Base-by-base conservation (phyloP, 768 basidiomycete genomes). In the Termitomyces sp. region DNA sequence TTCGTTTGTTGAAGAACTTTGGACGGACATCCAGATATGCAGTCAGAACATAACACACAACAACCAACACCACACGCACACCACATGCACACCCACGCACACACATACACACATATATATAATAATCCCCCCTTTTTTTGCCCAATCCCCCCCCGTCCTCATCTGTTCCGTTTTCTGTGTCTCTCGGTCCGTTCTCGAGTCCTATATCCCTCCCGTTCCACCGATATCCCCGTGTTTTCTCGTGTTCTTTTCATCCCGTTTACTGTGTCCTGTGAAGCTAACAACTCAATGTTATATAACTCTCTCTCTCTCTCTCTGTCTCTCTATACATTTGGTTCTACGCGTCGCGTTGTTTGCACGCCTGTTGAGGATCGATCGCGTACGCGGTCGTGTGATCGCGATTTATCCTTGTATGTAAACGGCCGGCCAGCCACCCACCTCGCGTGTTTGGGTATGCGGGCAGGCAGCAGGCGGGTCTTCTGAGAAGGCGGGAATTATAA, bases 1-100 rank as follows among this genome's bases (percentile, higher is more conserved):
- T 59, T 67, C 58, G 57, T 66, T 41, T 63, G 64, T 60, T 62
- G 60, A 66, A 65, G 67, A 64, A 52, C 51, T 63, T 66, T 67
- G 68, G 69, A 70, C 69, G 69, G 69, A 71, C 69, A 68, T 70
- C 65, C 62, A 59, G 60, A 65, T 60, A 70, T 69, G 64, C 66
- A 65, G 56, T 60, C 62, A 62, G 34, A 58, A 51, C 48, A 57
- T 61, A 3, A 61, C 47, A 61, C 59, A 37, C 16, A 16, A 56
- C 49, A 48, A 56, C 45, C 55, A 55, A 41, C 54, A 48, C 34
- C 37, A 58, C 52, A 54, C 57, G 57, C 37, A 58, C 52, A 54
- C 29, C 52, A 57, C 36, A 51, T 51, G 51, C 51, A 54, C 56
- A 36, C 20, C 36, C n/a, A 36, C 6, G 29, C 22, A 47, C 49